phyloP scores from a whole-genome alignment of 768 basidiomycete genomes.

The Hericium alpestre region DNA sequence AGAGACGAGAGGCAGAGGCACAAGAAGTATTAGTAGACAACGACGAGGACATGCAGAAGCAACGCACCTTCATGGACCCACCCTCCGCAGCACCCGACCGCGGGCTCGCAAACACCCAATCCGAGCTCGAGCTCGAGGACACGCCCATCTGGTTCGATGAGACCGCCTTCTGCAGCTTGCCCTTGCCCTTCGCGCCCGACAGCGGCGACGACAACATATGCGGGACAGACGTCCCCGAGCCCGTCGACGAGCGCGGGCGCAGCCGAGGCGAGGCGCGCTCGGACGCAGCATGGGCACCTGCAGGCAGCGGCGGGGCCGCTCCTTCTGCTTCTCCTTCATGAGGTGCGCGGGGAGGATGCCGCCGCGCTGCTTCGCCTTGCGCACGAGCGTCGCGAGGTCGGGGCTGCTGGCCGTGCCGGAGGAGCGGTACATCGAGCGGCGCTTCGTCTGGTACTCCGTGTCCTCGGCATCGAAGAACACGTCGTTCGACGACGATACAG shows the following conservation, averaged over 20 bases:
- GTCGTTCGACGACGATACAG: slow-evolving; percentile 47
- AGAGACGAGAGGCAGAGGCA: too few relatives aligned
- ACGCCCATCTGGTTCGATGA: background rate
- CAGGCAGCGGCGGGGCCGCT: slow-evolving; percentile 37
- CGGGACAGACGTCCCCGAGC: slow-evolving; percentile 21
- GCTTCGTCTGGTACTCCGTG: slow-evolving; percentile 57
- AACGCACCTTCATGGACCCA: slow-evolving; percentile 38
- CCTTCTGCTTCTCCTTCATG: slow-evolving; percentile 25
- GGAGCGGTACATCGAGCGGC: slow-evolving; percentile 79
- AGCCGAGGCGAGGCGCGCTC: slow-evolving; percentile 11
- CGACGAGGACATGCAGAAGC: background rate
- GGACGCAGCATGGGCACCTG: slow-evolving; percentile 6
- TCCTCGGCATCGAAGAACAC: slow-evolving; percentile 59
- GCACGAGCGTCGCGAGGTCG: slow-evolving; percentile 77
- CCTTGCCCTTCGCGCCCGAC: slow-evolving; percentile 18
- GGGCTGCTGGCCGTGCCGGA: slow-evolving; percentile 87
- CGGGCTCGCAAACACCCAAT: slow-evolving; percentile 39
- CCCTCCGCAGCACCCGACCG: slow-evolving; percentile 23
- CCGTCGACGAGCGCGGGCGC: slow-evolving; percentile 35
- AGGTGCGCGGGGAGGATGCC: slow-evolving; percentile 30
- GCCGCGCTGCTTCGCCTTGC: slow-evolving; percentile 70
- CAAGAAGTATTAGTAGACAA: too few relatives aligned
- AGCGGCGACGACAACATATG: slow-evolving; percentile 23
- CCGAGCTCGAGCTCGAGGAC: slow-evolving; percentile 26
- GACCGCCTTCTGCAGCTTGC: slow-evolving; percentile 10